Evolutionary conservation across 345 rosid species (phyloP), one percentile per base, ranked within the genome.

Genomic region (Sonneratia alba): DNA sequence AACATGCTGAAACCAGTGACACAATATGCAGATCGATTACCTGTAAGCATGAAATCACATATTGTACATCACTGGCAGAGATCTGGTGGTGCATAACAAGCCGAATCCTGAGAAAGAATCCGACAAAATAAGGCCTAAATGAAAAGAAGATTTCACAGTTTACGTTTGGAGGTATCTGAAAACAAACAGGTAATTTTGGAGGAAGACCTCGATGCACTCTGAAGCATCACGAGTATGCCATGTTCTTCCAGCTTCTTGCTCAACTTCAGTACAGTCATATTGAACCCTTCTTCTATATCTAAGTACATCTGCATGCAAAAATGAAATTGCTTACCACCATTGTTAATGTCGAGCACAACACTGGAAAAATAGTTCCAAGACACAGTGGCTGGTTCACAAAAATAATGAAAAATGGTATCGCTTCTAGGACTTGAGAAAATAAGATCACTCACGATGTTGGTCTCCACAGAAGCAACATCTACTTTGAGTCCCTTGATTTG

Each of bases 361-460:
- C 12, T 47, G 6, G 51, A 7, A 47, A 13, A 47, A 47, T 47
- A 13, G 0, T 47, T 47, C 51, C 51, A 57, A 69, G 3, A 56
- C 2, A 47, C 67, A 61, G 32, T 10, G 15, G 21, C 13, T 13
- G 3, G 32, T 42, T n/a, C 36, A 15, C 12, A 59, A 8, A 22
- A 22, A 59, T 24, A 24, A 59, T 12, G 36, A 22, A 71, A 38
- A 14, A 40, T 4, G 42, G 21, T 51, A 40, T 2, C 7, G 62
- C 7, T 21, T 56, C 6, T 27, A 62, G 45, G 36, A 69, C 22
- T 66, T 43, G 40, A 69, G 66, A 68, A 9, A 66, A 38, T 53
- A 21, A 47, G 63, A 24, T 32, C 56, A 81, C 99, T 90, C 75
- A 95, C 97, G 7, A 95, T 89, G 76, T 95, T 92, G 66, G 97